These are phyloP conservation scores for Zalaria obscura DNA, from an alignment of 2,329 filamentous ascomycete genomes.

Conservation along the genomic window DNA sequence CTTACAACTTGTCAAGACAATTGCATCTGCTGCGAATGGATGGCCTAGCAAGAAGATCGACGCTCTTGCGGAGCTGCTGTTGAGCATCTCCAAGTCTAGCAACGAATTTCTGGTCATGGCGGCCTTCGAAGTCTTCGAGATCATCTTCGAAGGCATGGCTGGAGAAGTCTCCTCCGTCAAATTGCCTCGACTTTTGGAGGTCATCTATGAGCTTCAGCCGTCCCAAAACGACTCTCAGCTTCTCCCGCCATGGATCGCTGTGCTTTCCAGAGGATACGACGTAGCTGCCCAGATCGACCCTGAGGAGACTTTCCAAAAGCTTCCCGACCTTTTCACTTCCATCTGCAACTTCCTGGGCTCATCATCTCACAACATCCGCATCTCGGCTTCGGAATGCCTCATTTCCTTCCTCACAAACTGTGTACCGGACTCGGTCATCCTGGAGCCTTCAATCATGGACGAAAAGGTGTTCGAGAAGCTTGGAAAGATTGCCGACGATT, in stretches of 20 bases:
- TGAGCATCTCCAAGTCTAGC: constrained; percentile 76
- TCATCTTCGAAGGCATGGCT: constrained; percentile 85
- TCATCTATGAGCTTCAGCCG: constrained; percentile 82
- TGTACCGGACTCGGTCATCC: constrained; percentile 65
- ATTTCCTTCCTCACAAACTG: constrained; percentile 89
- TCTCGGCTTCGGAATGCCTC: constrained; percentile 88
- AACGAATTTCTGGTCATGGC: constrained; percentile 96
- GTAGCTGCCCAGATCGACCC: constrained; percentile 79
- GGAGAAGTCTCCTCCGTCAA: constrained; percentile 81
- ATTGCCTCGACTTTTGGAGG: constrained; percentile 74
- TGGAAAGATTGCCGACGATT: constrained; percentile 53
- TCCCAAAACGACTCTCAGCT: constrained; percentile 89
- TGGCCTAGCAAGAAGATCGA: constrained; percentile 98
- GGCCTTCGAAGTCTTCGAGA: constrained; percentile 92
- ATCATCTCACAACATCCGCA: constrained; percentile 78
- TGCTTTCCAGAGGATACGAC: constrained; percentile 86
- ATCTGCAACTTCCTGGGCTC: constrained; percentile 73
- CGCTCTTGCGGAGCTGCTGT: constrained; percentile 71
- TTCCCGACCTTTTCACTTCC: constrained; percentile 72
- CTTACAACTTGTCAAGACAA: constrained; percentile 78
- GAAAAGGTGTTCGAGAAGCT: constrained; percentile 80
- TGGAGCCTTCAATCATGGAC: constrained; percentile 84
- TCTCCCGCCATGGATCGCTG: constrained; percentile 90
- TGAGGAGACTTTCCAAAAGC: constrained; percentile 79
- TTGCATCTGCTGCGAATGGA: constrained; percentile 74